Evolutionary conservation across 129 eudicot species (phyloP).

Genomic region (Tanacetum coccineum): DNA sequence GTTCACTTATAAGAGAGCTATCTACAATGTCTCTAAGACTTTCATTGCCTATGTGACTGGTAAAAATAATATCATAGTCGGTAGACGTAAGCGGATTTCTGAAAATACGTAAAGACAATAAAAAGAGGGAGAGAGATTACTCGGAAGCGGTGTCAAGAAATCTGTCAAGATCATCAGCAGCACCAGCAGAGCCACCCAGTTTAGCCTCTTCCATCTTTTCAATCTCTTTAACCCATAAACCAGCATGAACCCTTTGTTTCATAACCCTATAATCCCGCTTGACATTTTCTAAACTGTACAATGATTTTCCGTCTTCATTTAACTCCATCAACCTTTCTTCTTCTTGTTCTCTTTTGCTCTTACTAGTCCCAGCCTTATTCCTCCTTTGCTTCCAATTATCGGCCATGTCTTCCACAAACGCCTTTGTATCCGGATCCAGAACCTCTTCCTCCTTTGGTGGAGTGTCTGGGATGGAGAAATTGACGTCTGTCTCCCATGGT

Average conservation of each 20-base stretch:
- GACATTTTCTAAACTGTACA: conserved; percentile 69
- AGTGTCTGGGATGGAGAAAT: conserved; percentile 46
- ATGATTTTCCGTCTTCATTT: conserved; percentile 25
- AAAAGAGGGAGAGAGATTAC: conserved; percentile 33
- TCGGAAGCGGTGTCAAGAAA: conserved; percentile 76
- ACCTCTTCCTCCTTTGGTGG: not conserved
- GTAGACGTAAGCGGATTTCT: no score
- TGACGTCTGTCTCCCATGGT: conserved; percentile 84
- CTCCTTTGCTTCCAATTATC: conserved; percentile 89
- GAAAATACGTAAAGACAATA: no score
- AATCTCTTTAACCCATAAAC: conserved; percentile 78
- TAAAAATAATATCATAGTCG: no score
- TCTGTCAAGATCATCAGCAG: conserved; percentile 56
- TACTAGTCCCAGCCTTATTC: conserved; percentile 25
- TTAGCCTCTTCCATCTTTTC: conserved; percentile 85
- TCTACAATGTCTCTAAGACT: no score
- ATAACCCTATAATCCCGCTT: conserved; percentile 73
- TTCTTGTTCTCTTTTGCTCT: not conserved
- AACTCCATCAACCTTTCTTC: not conserved
- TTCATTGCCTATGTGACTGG: no score
- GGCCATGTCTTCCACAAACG: conserved; percentile 86
- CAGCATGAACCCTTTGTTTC: conserved; percentile 88
- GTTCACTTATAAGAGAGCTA: no score
- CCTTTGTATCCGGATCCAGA: conserved; percentile 71
- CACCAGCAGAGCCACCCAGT: conserved; percentile 49